Evolutionary conservation across 129 eudicot genomes (phyloP).

Genomic region (Saussurea involucrata): DNA sequence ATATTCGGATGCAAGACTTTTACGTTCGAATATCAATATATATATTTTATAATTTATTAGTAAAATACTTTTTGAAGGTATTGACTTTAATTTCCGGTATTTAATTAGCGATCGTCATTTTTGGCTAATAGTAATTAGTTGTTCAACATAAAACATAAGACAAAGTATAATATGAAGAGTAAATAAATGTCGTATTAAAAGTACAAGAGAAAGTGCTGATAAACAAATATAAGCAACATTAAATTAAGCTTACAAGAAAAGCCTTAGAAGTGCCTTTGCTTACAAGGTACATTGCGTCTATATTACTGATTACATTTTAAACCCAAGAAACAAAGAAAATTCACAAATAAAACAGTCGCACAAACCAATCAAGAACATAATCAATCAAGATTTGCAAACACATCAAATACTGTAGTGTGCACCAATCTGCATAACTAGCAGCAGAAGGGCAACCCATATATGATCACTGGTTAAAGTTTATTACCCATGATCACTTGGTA

Average conservation of each 20-base stretch:
- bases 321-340: conserved; percentile 3
- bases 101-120: too few relatives aligned
- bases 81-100: too few relatives aligned
- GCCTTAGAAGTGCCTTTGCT: conserved; percentile 9
- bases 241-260: background rate
- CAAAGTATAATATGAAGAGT: too few relatives aligned
- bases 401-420: background rate
- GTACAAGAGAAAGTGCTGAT: too few relatives aligned
- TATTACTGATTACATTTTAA: conserved; percentile 14
- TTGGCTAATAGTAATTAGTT: too few relatives aligned
- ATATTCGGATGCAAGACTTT: too few relatives aligned
- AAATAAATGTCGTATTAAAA: too few relatives aligned
- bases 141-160: too few relatives aligned
- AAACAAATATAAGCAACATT: background rate
- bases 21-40: too few relatives aligned
- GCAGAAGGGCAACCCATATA: conserved; percentile 28
- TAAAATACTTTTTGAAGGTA: too few relatives aligned
- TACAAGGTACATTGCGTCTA: conserved; percentile 8
- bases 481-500: background rate
- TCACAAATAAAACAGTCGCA: background rate
- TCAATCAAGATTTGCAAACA: background rate
- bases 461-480: conserved; percentile 7
- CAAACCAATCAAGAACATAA: conserved; percentile 23
- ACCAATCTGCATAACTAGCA: conserved; percentile 28
- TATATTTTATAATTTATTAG: too few relatives aligned